Conservation (phyloP, 2,329 filamentous ascomycete genomes). For the Venturia pyrina region DNA sequence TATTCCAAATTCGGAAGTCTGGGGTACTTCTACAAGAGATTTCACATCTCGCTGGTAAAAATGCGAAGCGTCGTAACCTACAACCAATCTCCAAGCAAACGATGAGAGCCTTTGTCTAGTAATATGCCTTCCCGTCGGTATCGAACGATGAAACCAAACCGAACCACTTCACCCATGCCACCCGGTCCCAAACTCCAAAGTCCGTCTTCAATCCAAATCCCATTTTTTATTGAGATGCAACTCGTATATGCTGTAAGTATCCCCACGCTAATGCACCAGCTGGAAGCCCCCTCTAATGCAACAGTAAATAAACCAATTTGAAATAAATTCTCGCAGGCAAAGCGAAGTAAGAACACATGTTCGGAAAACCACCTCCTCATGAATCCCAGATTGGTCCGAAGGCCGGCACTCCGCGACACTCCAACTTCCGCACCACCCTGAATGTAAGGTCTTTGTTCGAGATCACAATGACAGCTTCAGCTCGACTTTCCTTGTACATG, state of each 20-base stretch:
- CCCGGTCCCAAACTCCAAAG: not conserved
- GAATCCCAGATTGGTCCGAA: constrained; percentile 30
- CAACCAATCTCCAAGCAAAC: not conserved
- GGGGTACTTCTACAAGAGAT: not conserved
- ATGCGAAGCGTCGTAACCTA: not conserved
- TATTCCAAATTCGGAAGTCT: not conserved
- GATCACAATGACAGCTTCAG: constrained; percentile 28
- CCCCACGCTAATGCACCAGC: not conserved
- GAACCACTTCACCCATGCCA: not conserved
- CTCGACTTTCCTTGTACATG: constrained; percentile 19
- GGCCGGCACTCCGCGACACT: constrained; percentile 24
- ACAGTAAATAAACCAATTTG: not conserved
- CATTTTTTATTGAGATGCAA: not conserved
- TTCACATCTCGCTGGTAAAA: not conserved
- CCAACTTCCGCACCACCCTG: constrained; percentile 23
- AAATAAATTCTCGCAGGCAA: not conserved
- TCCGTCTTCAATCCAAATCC: not conserved
- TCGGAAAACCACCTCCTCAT: not conserved
- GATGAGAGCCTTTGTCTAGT: not conserved
- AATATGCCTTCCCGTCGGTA: not conserved
- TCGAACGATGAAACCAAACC: not conserved
- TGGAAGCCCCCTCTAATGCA: not conserved
- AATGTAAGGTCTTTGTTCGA: constrained; percentile 25
- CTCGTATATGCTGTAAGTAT: not conserved
- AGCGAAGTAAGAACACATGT: not conserved